phyloP scores from a whole-genome alignment of 179 eudicot genomes.

The Silene coronaria region DNA sequence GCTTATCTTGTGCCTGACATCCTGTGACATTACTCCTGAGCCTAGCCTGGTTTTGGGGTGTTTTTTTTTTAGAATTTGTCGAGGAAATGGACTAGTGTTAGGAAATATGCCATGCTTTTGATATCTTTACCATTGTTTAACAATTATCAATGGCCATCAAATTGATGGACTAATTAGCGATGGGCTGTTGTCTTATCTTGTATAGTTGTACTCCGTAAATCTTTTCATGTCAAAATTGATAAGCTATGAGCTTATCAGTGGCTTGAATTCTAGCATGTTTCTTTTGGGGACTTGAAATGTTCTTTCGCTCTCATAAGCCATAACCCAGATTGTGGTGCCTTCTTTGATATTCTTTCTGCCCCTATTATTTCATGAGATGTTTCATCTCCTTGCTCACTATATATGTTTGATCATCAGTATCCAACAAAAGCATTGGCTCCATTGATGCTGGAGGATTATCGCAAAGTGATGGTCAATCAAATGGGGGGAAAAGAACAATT shows the following conservation, averaged over 20 bases:
- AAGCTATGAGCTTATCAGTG: neutral
- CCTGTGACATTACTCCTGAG: neutral
- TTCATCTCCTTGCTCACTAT: neutral
- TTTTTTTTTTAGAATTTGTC: neutral
- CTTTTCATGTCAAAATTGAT: neutral
- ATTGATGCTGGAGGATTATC: conserved; percentile 77
- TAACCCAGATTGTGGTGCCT: neutral
- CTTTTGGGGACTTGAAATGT: neutral
- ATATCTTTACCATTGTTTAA: neutral
- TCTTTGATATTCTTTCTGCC: neutral
- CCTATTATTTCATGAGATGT: neutral
- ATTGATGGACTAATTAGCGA: neutral
- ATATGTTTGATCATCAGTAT: conserved; percentile 40
- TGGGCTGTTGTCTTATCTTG: neutral
- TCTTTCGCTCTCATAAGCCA: neutral
- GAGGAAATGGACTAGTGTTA: neutral
- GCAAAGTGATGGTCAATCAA: conserved; percentile 79
- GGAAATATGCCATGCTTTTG: neutral
- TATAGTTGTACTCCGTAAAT: neutral
- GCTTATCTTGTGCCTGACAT: neutral
- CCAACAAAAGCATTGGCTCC: conserved; percentile 94
- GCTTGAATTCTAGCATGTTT: neutral
- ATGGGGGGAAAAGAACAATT: conserved; percentile 83
- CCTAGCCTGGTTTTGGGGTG: neutral
- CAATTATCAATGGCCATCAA: neutral